Evolutionary conservation across 2,329 filamentous ascomycete species (phyloP), one percentile per base, ranked within the genome.

Genomic region (Hymenotorrendiella dingleyae): DNA sequence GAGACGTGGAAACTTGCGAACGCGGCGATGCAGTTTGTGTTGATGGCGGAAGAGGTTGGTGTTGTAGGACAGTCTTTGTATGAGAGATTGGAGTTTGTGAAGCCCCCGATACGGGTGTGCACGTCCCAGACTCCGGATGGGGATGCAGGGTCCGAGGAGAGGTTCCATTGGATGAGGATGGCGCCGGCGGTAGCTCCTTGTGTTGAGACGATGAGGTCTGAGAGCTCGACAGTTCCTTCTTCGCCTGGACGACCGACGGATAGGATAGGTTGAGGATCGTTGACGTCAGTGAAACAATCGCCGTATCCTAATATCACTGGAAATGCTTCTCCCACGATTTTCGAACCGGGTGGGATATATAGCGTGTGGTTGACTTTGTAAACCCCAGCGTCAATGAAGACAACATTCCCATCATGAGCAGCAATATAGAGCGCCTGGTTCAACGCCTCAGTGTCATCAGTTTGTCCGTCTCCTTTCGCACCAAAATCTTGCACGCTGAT

Each of bases 61-160:
- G n/a, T 68, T 65, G 42, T 91, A 90, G 50, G 80, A 83, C 73
- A 91, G 8, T 35, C 24, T 9, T 12, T 19, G 20, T 8, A 10
- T 9, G 19, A 14, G 7, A 56, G 38, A 12, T 54, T 35, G 11
- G 49, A 51, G 4, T 50, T 49, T 10, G 62, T 60, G 42, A 72
- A 74, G 4, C 73, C 73, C 20, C 67, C 62, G 27, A 63, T 50
- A 4, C 59, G 66, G 36, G 71, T 59, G 39, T 71, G 57, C 4
- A 62, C 66, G 55, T 70, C 59, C 65, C 66, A 74, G 39, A 77
- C 59, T 6, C 66, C 49, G 20, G 47, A 48, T 16, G 43, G 40
- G 12, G 45, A 43, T 3, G 33, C 32, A 7, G 23, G 20, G 6
- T 26, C 17, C 11, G 40, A 44, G 14, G 52, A 47, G 9, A 53